These are phyloP conservation scores for Apiospora marii DNA, from an alignment of 2,329 filamentous ascomycete species.

Conservation along the genomic window DNA sequence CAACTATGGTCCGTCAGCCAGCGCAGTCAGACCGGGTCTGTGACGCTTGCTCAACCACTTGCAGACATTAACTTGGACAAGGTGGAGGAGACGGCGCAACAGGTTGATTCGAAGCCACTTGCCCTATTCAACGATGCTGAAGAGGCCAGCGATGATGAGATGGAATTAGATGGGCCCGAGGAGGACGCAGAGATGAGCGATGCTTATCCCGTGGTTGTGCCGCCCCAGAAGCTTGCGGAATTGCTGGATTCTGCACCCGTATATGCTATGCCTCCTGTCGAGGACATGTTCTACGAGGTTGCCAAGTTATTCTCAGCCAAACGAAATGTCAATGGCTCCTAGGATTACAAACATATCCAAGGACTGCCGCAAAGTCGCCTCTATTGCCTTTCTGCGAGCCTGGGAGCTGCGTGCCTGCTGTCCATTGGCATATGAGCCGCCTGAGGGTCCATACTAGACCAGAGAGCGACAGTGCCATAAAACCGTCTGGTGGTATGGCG, in stretches of 20 bases:
- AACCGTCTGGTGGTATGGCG: neutral
- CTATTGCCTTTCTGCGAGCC: neutral
- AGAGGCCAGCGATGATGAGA: conserved; percentile 50
- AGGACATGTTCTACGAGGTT: conserved; percentile 79
- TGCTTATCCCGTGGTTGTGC: conserved; percentile 66
- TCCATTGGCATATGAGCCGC: neutral
- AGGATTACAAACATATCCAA: neutral
- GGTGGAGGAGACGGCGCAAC: conserved; percentile 41
- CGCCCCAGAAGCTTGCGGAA: conserved; percentile 71
- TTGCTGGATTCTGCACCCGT: conserved; percentile 75
- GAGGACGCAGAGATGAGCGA: conserved; percentile 58
- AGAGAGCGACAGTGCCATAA: neutral
- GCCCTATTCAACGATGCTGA: conserved; percentile 47
- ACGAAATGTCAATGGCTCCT: conserved; percentile 40
- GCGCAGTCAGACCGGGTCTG: conserved; percentile 61
- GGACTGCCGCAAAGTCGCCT: neutral
- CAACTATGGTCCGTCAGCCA: conserved; percentile 72
- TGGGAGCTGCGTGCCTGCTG: neutral
- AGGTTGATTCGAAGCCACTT: conserved; percentile 36
- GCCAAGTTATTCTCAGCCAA: conserved; percentile 69
- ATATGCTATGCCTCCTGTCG: conserved; percentile 74
- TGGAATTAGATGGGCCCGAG: conserved; percentile 56
- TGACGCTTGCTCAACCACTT: conserved; percentile 62
- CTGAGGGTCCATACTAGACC: neutral
- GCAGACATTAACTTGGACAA: conserved; percentile 59